Evolutionary conservation across 1,284 basidiomycete genomes (phyloP), one percentile per base, ranked within the genome.

Genomic region (Cerrena zonata): DNA sequence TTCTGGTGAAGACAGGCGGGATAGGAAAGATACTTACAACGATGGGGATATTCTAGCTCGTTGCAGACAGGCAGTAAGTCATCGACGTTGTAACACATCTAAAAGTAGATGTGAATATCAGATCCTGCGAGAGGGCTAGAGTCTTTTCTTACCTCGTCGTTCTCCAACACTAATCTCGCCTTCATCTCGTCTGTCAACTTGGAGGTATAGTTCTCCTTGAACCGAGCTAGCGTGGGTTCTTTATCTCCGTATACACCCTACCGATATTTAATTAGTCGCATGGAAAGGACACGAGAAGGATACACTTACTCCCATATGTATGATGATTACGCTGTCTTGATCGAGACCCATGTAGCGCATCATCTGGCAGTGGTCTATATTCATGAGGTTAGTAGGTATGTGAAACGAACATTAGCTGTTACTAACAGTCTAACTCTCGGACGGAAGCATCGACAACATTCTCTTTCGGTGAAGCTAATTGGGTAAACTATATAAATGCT

Each of bases 61-160:
- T 89, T 82, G 64, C 90, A 94, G 1, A 93, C 60, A 0, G 89
- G 86, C 5, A 94, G 73, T 4, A 95, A 73, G 54, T 95, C 92
- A 55, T 91, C 90, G 1, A 88, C 86, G 45, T 80, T 90, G 69
- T 93, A 95, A 60, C 90, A 92, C 57, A 94, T 78, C 88, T 91
- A 24, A 7, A 18, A 7, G 30, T 15, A 34, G 15, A 7, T 5
- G 18, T 40, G 5, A 40, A 22, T 18, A 7, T 36, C 7, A 10
- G 5, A 26, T 3, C n/a, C 26, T 5, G 11, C 12, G 24, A 34
- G 5, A 10, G 7, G 5, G 40, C 38, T 18, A 24, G 34, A 5
- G 30, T 45, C 11, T 5, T 7, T 4, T 53, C 61, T 44, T 44
- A 88, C 88, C 72, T 94, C 93, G 62, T 95, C 93, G 56, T 95